A percentile compares a stretch with the other conserved stretches of the same genome.
These are phyloP conservation scores for Alternaria infectoria DNA, from an alignment of 2,329 filamentous ascomycete species.

Conservation along the genomic window DNA sequence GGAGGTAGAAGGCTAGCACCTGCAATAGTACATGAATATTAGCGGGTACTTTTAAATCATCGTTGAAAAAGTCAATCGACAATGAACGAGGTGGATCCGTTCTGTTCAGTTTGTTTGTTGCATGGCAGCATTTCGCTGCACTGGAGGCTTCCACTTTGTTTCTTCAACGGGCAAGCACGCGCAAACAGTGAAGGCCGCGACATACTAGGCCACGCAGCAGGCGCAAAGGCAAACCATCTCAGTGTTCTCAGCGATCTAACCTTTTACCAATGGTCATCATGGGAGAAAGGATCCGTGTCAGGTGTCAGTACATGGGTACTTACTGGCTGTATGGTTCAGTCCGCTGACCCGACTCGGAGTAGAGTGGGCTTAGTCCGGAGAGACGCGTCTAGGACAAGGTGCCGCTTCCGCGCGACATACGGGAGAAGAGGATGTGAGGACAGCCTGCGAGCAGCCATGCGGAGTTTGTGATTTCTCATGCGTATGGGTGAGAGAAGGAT, in stretches of 20 bases:
- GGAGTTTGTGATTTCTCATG: neutral
- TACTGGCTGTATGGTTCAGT: constrained; percentile 2
- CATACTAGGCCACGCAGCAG: constrained; percentile 6
- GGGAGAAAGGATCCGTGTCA: neutral
- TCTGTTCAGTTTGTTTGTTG: constrained; percentile 26
- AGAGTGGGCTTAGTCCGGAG: neutral
- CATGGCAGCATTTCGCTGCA: constrained; percentile 34
- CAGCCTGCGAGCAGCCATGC: constrained; percentile 1
- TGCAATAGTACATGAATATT: neutral
- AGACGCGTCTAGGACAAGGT: constrained; percentile 1
- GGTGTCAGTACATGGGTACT: neutral
- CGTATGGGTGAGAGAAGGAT: neutral
- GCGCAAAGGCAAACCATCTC: constrained; percentile 29
- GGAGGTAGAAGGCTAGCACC: neutral
- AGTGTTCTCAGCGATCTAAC: constrained; percentile 32
- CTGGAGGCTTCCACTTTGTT: constrained; percentile 30
- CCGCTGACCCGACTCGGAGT: neutral
- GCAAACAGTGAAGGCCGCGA: constrained; percentile 4
- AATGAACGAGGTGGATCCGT: constrained; percentile 13
- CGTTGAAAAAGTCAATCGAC: neutral
- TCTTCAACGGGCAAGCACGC: constrained; percentile 6
- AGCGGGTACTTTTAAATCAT: neutral
- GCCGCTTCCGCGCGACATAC: constrained; percentile 2
- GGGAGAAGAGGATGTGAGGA: neutral
- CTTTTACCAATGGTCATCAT: constrained; percentile 46